A percentile compares a stretch with the other conserved stretches of the same genome.
phyloP scores from a whole-genome alignment of 306 rosid genomes.

The Fragaria iinumae region DNA sequence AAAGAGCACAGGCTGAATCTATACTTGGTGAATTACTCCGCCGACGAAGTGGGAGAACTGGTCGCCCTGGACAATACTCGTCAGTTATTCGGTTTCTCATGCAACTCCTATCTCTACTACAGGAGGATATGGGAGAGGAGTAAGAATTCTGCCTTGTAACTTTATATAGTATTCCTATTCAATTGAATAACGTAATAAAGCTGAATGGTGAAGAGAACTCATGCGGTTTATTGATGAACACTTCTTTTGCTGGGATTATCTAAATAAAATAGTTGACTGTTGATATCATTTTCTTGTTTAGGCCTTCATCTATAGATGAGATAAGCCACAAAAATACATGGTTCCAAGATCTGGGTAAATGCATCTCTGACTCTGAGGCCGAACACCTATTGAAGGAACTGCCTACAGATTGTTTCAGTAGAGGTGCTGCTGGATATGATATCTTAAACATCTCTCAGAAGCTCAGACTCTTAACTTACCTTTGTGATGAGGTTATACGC shows the following conservation, averaged over 20 bases:
- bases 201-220: neutral
- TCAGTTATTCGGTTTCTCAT: conserved; percentile 35
- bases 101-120: conserved; percentile 41
- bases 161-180: neutral
- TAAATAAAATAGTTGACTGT: conserved; percentile 1
- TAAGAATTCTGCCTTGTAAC: conserved; percentile 21
- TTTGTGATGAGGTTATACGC: conserved; percentile 53
- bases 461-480: conserved; percentile 41
- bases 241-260: neutral
- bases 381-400: conserved; percentile 29
- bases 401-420: conserved; percentile 29
- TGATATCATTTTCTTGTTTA: conserved; percentile 14
- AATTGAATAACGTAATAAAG: neutral
- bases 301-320: conserved; percentile 22
- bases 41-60: conserved; percentile 39
- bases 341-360: conserved; percentile 42
- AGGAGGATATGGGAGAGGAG: conserved; percentile 45
- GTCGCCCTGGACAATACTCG: conserved; percentile 42
- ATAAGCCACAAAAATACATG: conserved; percentile 33
- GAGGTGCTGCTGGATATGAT: conserved; percentile 32
- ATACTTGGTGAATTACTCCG: conserved; percentile 43
- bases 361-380: conserved; percentile 37
- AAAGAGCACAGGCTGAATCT: conserved; percentile 33
- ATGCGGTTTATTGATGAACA: neutral
- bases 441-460: conserved; percentile 39